These are phyloP conservation scores for Furcasterigmium sp. DNA, from an alignment of 2,329 filamentous ascomycete genomes.

Conservation along the genomic window DNA sequence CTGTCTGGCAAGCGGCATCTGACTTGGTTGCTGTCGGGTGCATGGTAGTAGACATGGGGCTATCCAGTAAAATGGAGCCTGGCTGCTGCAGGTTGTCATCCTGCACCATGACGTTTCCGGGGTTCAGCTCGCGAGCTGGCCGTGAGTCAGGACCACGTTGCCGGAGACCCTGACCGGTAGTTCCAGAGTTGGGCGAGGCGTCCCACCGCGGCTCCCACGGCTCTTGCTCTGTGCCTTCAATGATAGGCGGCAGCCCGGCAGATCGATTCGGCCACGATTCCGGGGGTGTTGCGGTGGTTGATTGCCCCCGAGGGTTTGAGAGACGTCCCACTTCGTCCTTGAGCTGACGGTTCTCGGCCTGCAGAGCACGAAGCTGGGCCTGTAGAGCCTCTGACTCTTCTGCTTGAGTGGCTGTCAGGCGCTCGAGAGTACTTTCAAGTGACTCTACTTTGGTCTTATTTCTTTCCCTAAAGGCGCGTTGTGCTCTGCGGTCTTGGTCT, in stretches of 20 bases:
- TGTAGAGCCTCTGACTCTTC: background rate
- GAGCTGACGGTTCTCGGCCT: background rate
- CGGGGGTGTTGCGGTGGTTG: background rate
- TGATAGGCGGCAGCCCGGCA: background rate
- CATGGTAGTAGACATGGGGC: too few species aligned
- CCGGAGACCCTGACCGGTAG: too few species aligned
- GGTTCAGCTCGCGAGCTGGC: too few species aligned
- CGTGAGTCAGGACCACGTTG: too few species aligned
- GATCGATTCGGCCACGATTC: background rate
- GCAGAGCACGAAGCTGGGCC: background rate
- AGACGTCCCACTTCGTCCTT: background rate
- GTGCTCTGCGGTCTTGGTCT: conserved; percentile 1
- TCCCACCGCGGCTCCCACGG: background rate
- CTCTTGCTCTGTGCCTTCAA: too few species aligned
- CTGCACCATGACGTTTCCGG: too few species aligned
- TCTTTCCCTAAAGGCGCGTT: background rate
- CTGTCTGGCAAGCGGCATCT: too few species aligned
- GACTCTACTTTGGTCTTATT: background rate
- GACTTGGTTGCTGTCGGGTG: too few species aligned
- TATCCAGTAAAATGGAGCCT: too few species aligned
- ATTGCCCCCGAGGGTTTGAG: background rate
- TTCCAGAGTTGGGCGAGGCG: background rate
- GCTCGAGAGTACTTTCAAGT: background rate
- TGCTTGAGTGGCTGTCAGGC: background rate
- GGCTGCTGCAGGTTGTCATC: too few species aligned